Conservation (phyloP, 2,329 filamentous ascomycete species). For the Fusarium cyanostomum region DNA sequence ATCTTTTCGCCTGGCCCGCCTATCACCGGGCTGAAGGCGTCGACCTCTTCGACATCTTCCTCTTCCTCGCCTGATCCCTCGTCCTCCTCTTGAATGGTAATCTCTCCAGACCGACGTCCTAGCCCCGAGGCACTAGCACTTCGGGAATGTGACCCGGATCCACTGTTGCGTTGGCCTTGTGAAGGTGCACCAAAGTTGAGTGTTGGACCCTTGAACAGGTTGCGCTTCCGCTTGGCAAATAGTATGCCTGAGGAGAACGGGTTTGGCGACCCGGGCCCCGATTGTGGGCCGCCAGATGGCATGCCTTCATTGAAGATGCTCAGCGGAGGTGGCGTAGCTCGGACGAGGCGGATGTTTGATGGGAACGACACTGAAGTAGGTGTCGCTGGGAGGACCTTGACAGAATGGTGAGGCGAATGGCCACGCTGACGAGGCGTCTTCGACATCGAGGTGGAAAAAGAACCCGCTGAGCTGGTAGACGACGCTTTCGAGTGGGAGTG, state of each 20-base stretch:
- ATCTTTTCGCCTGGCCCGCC: conserved; percentile 55
- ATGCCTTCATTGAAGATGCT: conserved; percentile 68
- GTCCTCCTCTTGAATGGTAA: conserved; percentile 75
- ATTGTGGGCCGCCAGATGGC: conserved; percentile 51
- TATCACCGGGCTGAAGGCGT: conserved; percentile 64
- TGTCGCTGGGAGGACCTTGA: conserved; percentile 94
- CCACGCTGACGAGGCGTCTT: conserved; percentile 71
- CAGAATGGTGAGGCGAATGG: conserved; percentile 85
- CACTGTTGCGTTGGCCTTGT: conserved; percentile 48
- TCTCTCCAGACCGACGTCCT: conserved; percentile 76
- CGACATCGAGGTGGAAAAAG: conserved; percentile 75
- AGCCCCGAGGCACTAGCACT: conserved; percentile 70
- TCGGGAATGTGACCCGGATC: conserved; percentile 57
- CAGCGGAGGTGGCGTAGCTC: conserved; percentile 63
- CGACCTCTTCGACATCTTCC: conserved; percentile 66
- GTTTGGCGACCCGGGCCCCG: conserved; percentile 63
- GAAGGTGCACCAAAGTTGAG: conserved; percentile 62
- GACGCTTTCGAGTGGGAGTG: conserved; percentile 94
- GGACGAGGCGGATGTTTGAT: conserved; percentile 84
- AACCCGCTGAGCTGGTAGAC: conserved; percentile 85
- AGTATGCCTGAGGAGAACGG: conserved; percentile 72
- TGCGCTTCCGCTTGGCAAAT: conserved; percentile 84
- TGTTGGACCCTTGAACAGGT: conserved; percentile 83
- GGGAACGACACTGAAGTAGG: conserved; percentile 81
- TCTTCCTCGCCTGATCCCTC: conserved; percentile 58